A percentile compares a stretch with the other conserved stretches of the same genome.
Conservation (phyloP, 495 filamentous ascomycete genomes). For the Daldinia childiae region DNA sequence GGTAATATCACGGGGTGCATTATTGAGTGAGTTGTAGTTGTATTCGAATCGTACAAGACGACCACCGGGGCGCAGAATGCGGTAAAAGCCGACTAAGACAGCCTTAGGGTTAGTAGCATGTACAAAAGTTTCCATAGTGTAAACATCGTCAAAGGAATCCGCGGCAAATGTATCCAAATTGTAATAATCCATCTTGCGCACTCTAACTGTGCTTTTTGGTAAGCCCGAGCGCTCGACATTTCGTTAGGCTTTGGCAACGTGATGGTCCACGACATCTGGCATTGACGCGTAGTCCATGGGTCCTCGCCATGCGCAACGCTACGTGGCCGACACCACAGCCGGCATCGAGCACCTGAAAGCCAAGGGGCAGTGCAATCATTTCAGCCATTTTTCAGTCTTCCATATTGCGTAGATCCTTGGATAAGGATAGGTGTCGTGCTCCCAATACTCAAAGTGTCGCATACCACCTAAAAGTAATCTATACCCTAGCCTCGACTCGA, state of each 20-base stretch:
- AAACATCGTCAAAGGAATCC: conserved; percentile 61
- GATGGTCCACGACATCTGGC: conserved; percentile 63
- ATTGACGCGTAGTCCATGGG: conserved; percentile 51
- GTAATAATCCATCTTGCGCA: conserved; percentile 63
- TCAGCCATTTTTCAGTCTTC: conserved; percentile 59
- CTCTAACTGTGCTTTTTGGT: conserved; percentile 48
- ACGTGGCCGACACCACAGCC: conserved; percentile 63
- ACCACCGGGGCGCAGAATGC: conserved; percentile 61
- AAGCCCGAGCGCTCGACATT: conserved; percentile 55
- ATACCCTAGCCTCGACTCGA: conserved; percentile 63
- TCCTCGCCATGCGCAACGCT: conserved; percentile 57
- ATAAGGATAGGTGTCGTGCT: conserved; percentile 53
- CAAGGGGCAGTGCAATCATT: conserved; percentile 48
- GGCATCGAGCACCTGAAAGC: conserved; percentile 60
- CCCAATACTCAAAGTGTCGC: conserved; percentile 63
- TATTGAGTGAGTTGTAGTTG: conserved; percentile 52
- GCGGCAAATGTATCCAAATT: conserved; percentile 54
- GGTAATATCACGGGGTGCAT: conserved; percentile 45
- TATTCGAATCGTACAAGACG: conserved; percentile 61
- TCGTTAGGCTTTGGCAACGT: conserved; percentile 55
- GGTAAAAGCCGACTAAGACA: conserved; percentile 58
- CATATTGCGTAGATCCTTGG: conserved; percentile 54
- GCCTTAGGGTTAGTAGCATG: conserved; percentile 63
- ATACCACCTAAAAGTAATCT: conserved; percentile 60
- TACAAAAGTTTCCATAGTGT: conserved; percentile 69